Percentiles rank a stretch among this genome's conserved stretches.
Conservation (phyloP, 257 asterid species). For the Nicotiana otophora region DNA sequence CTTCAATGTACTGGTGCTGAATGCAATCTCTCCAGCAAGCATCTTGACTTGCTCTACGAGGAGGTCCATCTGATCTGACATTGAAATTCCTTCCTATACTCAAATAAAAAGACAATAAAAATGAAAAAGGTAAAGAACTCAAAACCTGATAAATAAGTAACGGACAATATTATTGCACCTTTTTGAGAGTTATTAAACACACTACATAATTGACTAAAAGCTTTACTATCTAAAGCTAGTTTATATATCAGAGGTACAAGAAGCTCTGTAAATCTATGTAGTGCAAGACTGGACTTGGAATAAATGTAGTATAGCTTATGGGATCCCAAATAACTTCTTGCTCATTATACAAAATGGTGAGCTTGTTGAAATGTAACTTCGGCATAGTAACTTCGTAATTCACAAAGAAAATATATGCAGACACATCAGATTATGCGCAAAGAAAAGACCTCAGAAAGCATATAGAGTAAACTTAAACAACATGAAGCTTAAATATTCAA, state of each 20-base stretch:
- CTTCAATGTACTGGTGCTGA: conserved; percentile 84
- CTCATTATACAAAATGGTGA: background rate
- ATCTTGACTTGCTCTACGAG: conserved; percentile 95
- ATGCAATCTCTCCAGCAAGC: conserved; percentile 99
- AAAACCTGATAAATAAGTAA: background rate
- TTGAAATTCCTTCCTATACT: conserved; percentile 64
- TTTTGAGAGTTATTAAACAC: background rate
- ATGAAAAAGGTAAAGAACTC: background rate
- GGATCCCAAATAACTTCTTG: background rate
- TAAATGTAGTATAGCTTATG: background rate
- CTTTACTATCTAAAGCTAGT: background rate
- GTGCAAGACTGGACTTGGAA: background rate
- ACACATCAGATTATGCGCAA: background rate
- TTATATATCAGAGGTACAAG: background rate
- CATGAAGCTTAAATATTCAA: background rate
- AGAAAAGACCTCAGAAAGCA: background rate
- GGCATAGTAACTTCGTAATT: background rate
- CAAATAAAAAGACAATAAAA: conserved; percentile 10
- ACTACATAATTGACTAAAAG: background rate
- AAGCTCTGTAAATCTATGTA: background rate
- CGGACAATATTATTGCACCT: background rate
- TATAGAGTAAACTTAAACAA: background rate
- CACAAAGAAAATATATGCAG: background rate
- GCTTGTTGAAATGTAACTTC: background rate
- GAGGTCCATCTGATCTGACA: conserved; percentile 89